phyloP scores from a whole-genome alignment of 306 rosid species.

The Vigna nakashimae region DNA sequence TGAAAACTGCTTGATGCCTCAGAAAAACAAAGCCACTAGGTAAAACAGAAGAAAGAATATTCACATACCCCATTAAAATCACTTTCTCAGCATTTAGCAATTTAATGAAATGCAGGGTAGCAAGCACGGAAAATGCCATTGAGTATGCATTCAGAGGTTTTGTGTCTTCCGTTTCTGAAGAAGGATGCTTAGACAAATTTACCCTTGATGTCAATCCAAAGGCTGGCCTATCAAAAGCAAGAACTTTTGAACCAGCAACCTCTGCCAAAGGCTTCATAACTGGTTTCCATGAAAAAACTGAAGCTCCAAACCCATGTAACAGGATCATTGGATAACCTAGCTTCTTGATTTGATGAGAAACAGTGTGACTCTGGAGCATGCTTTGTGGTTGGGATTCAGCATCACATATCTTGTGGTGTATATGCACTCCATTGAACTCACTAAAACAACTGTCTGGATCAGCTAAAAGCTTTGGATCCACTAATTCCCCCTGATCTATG shows the following conservation, averaged over 20 bases:
- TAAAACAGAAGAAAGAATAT: constrained; percentile 38
- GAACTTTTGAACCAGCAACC: constrained; percentile 70
- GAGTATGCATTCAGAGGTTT: constrained; percentile 80
- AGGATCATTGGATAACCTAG: constrained; percentile 74
- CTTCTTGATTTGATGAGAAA: constrained; percentile 51
- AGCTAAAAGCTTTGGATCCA: constrained; percentile 77
- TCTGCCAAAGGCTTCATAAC: constrained; percentile 86
- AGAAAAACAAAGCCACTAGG: constrained; percentile 17
- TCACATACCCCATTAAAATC: constrained; percentile 80
- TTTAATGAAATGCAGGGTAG: constrained; percentile 74
- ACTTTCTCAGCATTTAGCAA: constrained; percentile 77
- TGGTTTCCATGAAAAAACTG: constrained; percentile 83
- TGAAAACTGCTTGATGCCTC: constrained; percentile 11
- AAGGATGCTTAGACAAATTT: constrained; percentile 39
- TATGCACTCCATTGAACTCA: constrained; percentile 76
- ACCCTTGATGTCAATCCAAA: constrained; percentile 92
- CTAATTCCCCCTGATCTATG: constrained; percentile 80
- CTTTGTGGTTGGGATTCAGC: constrained; percentile 51
- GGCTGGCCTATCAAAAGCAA: constrained; percentile 98
- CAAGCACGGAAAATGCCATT: constrained; percentile 88
- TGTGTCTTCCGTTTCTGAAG: constrained; percentile 52
- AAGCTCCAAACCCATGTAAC: constrained; percentile 94
- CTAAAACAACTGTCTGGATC: constrained; percentile 88
- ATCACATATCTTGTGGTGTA: constrained; percentile 84
- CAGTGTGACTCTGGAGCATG: constrained; percentile 47